Conservation (phyloP, 306 rosid genomes). For the Quercus bicolor region DNA sequence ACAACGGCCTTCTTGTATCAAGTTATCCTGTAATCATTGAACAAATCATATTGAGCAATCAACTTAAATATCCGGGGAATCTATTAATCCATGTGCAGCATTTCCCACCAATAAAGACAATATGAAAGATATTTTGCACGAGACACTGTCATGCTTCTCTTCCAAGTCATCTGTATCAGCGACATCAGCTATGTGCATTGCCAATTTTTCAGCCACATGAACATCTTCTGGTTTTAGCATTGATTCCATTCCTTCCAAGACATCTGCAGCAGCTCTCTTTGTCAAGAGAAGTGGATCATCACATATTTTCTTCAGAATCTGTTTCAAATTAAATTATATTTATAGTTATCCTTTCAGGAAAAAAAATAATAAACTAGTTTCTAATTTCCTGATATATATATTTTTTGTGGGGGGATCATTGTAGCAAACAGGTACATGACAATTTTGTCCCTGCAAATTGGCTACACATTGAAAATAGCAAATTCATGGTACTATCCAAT, state of each 20-base stretch:
- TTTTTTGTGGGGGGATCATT: background rate
- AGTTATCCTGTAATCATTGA: constrained; percentile 44
- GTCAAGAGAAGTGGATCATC: constrained; percentile 89
- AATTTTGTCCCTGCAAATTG: background rate
- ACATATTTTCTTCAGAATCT: constrained; percentile 91
- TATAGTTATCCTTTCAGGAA: constrained; percentile 1
- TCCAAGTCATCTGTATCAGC: constrained; percentile 57
- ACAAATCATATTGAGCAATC: constrained; percentile 9
- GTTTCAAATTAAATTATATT: constrained; percentile 18
- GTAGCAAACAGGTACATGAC: background rate
- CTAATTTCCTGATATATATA: background rate
- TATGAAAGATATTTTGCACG: constrained; percentile 84
- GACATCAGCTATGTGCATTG: constrained; percentile 74
- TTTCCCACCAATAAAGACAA: constrained; percentile 72
- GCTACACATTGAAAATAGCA: background rate
- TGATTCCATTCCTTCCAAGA: constrained; percentile 83
- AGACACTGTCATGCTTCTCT: constrained; percentile 50
- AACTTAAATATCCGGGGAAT: constrained; percentile 3
- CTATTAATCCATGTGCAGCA: constrained; percentile 5
- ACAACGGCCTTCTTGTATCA: constrained; percentile 73
- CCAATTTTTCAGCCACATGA: constrained; percentile 64
- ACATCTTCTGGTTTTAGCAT: constrained; percentile 65
- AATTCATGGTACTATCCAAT: background rate
- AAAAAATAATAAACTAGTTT: background rate
- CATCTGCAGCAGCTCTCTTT: constrained; percentile 90